Conservation (phyloP, 2,329 filamentous ascomycete species). For the Paecilomyces niveus region DNA sequence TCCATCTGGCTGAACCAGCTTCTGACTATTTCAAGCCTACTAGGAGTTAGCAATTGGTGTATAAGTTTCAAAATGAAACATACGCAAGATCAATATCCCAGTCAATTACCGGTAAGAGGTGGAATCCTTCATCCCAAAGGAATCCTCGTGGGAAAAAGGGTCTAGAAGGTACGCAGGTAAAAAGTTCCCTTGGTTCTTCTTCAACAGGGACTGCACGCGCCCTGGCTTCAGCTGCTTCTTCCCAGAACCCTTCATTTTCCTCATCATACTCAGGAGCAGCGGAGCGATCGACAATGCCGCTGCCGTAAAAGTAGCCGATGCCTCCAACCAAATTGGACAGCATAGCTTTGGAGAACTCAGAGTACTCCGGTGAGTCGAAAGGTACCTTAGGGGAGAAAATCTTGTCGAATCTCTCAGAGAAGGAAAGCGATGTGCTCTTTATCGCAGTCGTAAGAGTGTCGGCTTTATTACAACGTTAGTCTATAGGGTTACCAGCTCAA, state of each 20-base stretch:
- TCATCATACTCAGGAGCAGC: slow-evolving; percentile 92
- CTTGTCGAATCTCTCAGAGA: slow-evolving; percentile 66
- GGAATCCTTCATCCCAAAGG: slow-evolving; percentile 97
- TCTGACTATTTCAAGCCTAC: slow-evolving; percentile 69
- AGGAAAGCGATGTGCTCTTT: slow-evolving; percentile 57
- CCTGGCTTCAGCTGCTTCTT: slow-evolving; percentile 76
- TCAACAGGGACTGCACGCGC: slow-evolving; percentile 59
- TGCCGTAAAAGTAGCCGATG: slow-evolving; percentile 89
- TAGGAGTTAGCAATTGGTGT: slow-evolving; percentile 10
- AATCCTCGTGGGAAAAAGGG: slow-evolving; percentile 97
- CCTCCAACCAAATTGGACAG: slow-evolving; percentile 92
- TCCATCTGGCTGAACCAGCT: slow-evolving; percentile 98
- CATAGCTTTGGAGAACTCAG: slow-evolving; percentile 76
- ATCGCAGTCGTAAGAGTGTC: slow-evolving; percentile 66
- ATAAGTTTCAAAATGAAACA: slow-evolving; percentile 11
- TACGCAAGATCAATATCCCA: slow-evolving; percentile 85
- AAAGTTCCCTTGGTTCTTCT: slow-evolving; percentile 81
- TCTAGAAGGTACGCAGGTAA: slow-evolving; percentile 82
- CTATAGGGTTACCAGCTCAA: not conserved
- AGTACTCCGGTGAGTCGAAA: slow-evolving; percentile 66
- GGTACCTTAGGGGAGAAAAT: slow-evolving; percentile 69
- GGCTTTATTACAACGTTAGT: slow-evolving; percentile 22
- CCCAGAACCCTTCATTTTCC: slow-evolving; percentile 92
- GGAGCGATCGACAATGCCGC: slow-evolving; percentile 81
- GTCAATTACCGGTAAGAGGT: slow-evolving; percentile 81